Base-by-base conservation (phyloP, 441 rosid species). In the Caryocar brasiliense region DNA sequence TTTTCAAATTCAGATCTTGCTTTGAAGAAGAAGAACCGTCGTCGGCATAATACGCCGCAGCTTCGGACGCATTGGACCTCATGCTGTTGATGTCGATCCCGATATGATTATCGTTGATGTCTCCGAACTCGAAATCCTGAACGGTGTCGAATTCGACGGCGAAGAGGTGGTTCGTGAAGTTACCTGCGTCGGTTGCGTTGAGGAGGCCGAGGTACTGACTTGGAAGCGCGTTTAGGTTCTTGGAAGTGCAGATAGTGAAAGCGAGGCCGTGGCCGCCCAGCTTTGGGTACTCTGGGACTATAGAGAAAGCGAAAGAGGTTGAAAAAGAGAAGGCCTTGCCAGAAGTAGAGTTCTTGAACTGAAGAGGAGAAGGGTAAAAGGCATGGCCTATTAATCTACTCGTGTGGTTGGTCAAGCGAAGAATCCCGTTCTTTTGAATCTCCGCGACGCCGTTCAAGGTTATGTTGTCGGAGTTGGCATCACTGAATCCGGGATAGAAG, bases 241-340 rank as follows among this genome's bases (percentile, higher is more conserved):
- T 41, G 2, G 74, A 33, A 4, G 80, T 33, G 18, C 95, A 51
- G 60, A 85, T 47, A 2, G 78, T 62, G 74, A 89, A 89, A 29
- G 90, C 95, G 7, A 89, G 65, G 32, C 95, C 97, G 37, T 85
- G 93, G 33, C 97, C 97, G 1, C 90, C 82, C 0, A 79, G 87
- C 27, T 47, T 76, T 0, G 71, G 62, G 61, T 81, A 79, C 66
- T 81, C 76, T 0, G 92, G 81, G 58, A 79, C 74, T 2, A 77
- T 74, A 14, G 70, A 70, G 38, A 87, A 60, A 47, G 66, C 91
- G 13, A 84, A 87, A 6, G 72, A 61, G 0, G 95, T 72, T 7
- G 96, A 85, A 50, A 87, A 87, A 8, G 94, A 82, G 2, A 27
- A 67, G 23, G 48, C 83, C 44, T 50, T 43, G 10, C 67, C 71